Conservation (phyloP, 352 stramenopile species). For the Globisporangium nodosum region DNA sequence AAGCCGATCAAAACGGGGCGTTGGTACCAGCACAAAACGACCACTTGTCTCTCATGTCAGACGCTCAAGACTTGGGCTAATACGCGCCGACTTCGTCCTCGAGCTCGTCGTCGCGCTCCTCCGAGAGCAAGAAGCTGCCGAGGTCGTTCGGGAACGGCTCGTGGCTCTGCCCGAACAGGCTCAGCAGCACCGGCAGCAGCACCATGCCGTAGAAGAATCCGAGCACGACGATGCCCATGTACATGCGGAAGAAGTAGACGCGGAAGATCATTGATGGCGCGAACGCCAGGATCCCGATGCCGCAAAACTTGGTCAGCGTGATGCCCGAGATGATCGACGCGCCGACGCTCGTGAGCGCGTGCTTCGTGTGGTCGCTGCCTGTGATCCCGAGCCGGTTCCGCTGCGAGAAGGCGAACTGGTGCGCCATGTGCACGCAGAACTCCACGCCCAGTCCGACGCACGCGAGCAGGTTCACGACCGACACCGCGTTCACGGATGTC, state of each 20-base stretch:
- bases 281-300: conserved; percentile 85
- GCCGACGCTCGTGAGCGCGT: conserved; percentile 72
- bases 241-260: conserved; percentile 93
- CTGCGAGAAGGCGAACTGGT: conserved; percentile 72
- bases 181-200: conserved; percentile 78
- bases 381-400: conserved; percentile 43
- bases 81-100: conserved; percentile 28
- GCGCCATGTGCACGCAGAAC: conserved; percentile 85
- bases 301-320: conserved; percentile 90
- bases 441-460: conserved; percentile 85
- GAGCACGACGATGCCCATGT: conserved; percentile 81
- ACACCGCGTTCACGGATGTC: conserved; percentile 88
- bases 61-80: neutral
- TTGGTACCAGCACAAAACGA: too few relatives aligned
- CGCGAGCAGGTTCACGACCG: conserved; percentile 87
- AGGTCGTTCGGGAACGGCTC: conserved; percentile 53
- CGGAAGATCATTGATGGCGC: conserved; percentile 89
- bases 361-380: conserved; percentile 53
- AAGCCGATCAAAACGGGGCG: too few relatives aligned
- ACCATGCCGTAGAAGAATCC: conserved; percentile 84
- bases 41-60: too few relatives aligned
- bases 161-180: conserved; percentile 45
- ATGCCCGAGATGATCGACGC: conserved; percentile 88
- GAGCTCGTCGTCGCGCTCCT: conserved; percentile 56
- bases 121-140: conserved; percentile 63